Percentiles rank a stretch among this genome's conserved stretches.
phyloP scores from a whole-genome alignment of 139 green algal species.

The Microglena sp. region DNA sequence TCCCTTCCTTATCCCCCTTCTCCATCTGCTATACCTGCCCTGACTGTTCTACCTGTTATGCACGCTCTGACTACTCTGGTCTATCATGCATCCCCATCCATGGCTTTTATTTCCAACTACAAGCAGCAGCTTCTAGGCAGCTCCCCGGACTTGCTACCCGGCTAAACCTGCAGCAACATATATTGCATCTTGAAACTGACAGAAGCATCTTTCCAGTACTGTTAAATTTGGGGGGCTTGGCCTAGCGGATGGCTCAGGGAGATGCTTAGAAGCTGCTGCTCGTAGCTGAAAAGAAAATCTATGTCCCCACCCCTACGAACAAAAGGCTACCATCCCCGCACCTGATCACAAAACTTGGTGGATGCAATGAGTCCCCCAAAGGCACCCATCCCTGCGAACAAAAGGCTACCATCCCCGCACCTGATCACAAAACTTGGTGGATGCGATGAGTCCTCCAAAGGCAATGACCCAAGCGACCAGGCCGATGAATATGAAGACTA shows the following conservation, averaged over 20 bases:
- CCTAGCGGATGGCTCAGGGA: too few relatives aligned
- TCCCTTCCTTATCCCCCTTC: neutral
- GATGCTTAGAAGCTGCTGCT: too few relatives aligned
- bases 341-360: too few relatives aligned
- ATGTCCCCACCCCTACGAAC: constrained; percentile 64
- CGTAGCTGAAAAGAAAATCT: too few relatives aligned
- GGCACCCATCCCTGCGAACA: constrained; percentile 66
- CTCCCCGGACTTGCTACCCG: neutral
- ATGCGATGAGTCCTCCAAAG: neutral
- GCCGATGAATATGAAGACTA: too few relatives aligned
- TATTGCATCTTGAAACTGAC: neutral
- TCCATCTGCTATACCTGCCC: neutral
- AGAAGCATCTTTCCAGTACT: too few relatives aligned
- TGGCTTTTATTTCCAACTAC: neutral
- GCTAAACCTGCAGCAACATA: neutral
- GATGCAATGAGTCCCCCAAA: constrained; percentile 32
- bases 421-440: too few relatives aligned
- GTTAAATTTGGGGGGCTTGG: too few relatives aligned
- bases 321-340: constrained; percentile 11
- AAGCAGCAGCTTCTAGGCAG: neutral
- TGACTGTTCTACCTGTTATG: neutral
- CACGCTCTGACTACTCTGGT: neutral
- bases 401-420: constrained; percentile 12
- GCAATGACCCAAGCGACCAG: neutral
- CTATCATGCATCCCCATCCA: neutral